Evolutionary conservation across 139 green algal species (phyloP).

Genomic region (Micractinium conductrix): DNA sequence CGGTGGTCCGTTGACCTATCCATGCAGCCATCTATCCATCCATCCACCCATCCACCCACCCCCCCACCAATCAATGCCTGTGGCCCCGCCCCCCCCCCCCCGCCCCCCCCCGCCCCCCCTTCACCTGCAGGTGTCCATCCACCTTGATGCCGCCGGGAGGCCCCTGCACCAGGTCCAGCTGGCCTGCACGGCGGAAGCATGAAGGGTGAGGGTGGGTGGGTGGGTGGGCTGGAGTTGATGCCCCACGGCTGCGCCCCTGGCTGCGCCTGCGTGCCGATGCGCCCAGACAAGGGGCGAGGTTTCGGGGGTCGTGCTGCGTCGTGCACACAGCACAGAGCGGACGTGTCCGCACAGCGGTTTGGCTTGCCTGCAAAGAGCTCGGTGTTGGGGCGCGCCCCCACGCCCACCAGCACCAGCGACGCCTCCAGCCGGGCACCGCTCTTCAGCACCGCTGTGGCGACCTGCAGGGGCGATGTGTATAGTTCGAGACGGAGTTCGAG

Average conservation of each 20-base stretch:
- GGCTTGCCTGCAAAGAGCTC: conserved; percentile 73
- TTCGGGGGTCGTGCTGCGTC: too few relatives aligned
- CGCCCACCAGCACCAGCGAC: conserved; percentile 85
- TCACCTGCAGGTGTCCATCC: background rate
- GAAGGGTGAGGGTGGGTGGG: background rate
- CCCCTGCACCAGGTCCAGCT: background rate
- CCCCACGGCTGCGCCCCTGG: background rate
- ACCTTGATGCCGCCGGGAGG: background rate
- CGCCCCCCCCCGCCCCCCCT: too few relatives aligned
- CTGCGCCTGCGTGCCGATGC: too few relatives aligned
- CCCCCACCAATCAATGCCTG: too few relatives aligned
- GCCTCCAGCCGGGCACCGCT: conserved; percentile 63
- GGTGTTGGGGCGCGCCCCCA: conserved; percentile 77
- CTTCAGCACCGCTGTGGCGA: conserved; percentile 66
- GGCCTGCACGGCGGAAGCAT: background rate
- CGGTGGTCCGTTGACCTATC: too few relatives aligned
- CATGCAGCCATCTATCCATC: too few relatives aligned
- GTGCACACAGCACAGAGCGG: too few relatives aligned
- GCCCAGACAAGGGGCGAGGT: too few relatives aligned
- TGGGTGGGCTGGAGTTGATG: background rate
- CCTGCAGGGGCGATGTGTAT: conserved; percentile 17
- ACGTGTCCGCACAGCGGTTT: too few relatives aligned
- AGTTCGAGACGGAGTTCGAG: background rate
- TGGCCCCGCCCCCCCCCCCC: too few relatives aligned
- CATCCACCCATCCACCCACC: too few relatives aligned